These are phyloP conservation scores for Sarcocystis neurona DNA, from an alignment of 169 alveolate genomes.

Conservation along the genomic window DNA sequence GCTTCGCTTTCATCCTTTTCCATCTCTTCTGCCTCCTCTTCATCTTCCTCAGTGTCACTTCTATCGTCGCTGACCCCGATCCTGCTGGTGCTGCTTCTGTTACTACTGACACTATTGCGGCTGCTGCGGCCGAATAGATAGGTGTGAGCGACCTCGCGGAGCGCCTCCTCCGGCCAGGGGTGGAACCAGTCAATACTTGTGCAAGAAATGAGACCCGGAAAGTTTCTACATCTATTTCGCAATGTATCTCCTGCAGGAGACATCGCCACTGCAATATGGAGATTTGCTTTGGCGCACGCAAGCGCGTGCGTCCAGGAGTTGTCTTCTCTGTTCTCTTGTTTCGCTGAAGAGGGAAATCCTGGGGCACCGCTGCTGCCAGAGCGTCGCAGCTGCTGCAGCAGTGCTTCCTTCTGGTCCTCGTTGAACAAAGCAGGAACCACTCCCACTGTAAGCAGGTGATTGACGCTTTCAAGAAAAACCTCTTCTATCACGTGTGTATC, in stretches of 20 bases:
- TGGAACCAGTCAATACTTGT: constrained; percentile 97
- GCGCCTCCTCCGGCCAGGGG: constrained; percentile 93
- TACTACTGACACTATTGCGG: too few species aligned
- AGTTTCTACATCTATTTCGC: constrained; percentile 87
- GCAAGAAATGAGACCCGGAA: constrained; percentile 96
- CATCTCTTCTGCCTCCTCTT: too few species aligned
- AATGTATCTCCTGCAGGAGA: constrained; percentile 90
- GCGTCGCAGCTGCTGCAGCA: constrained; percentile 77
- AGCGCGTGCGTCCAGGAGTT: constrained; percentile 75
- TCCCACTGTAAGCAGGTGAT: constrained; percentile 89
- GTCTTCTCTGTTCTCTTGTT: constrained; percentile 81
- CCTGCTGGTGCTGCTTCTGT: too few species aligned
- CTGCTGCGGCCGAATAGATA: too few species aligned
- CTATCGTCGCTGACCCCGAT: too few species aligned
- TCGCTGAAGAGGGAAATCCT: too few species aligned
- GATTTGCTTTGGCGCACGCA: constrained; percentile 75
- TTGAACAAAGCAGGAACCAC: constrained; percentile 93
- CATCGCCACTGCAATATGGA: constrained; percentile 90
- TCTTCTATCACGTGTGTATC: constrained; percentile 92
- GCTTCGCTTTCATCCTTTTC: too few species aligned
- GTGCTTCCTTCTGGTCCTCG: constrained; percentile 87
- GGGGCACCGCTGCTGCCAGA: too few species aligned
- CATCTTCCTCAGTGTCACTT: too few species aligned
- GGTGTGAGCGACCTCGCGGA: constrained; percentile 93
- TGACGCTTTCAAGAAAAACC: constrained; percentile 90